These are phyloP conservation scores for Aspergillus pseudoterreus DNA, from an alignment of 2,329 filamentous ascomycete genomes.

Conservation along the genomic window DNA sequence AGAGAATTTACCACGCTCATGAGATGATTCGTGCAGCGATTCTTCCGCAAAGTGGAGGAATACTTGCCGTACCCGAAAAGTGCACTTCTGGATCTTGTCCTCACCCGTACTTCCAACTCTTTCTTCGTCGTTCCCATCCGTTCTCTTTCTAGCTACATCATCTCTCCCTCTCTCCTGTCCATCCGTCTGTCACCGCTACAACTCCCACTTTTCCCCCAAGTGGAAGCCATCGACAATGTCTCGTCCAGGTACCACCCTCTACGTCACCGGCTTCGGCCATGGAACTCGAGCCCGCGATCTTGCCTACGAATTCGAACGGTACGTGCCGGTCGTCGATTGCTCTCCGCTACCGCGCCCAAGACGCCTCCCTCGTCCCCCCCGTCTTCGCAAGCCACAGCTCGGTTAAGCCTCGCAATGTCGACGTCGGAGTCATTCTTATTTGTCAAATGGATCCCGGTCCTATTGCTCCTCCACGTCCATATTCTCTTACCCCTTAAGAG, in stretches of 20 bases:
- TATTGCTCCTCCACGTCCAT: slow-evolving; percentile 3
- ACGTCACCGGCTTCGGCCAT: slow-evolving; percentile 98
- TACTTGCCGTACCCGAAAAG: not conserved
- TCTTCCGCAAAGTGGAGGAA: not conserved
- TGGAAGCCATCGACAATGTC: slow-evolving; percentile 59
- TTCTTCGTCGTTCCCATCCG: not conserved
- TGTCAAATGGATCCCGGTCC: slow-evolving; percentile 8
- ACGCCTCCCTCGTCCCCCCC: slow-evolving; percentile 16
- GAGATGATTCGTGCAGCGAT: too few species aligned
- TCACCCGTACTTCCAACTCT: not conserved
- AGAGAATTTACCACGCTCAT: not conserved
- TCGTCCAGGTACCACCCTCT: slow-evolving; percentile 88
- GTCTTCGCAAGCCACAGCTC: slow-evolving; percentile 32
- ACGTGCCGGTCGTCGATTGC: slow-evolving; percentile 62
- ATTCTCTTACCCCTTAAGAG: not conserved
- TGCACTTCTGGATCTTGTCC: not conserved
- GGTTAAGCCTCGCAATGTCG: slow-evolving; percentile 25
- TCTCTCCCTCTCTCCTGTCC: not conserved
- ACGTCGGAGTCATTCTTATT: slow-evolving; percentile 14
- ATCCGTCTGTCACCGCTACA: not conserved
- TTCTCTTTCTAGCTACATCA: not conserved
- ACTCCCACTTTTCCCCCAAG: not conserved
- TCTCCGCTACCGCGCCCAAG: slow-evolving; percentile 40
- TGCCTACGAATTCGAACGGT: slow-evolving; percentile 99
- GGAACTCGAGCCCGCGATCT: slow-evolving; percentile 98